Evolutionary conservation across 2,329 filamentous ascomycete genomes (phyloP).

Genomic region (Fusarium sp.): DNA sequence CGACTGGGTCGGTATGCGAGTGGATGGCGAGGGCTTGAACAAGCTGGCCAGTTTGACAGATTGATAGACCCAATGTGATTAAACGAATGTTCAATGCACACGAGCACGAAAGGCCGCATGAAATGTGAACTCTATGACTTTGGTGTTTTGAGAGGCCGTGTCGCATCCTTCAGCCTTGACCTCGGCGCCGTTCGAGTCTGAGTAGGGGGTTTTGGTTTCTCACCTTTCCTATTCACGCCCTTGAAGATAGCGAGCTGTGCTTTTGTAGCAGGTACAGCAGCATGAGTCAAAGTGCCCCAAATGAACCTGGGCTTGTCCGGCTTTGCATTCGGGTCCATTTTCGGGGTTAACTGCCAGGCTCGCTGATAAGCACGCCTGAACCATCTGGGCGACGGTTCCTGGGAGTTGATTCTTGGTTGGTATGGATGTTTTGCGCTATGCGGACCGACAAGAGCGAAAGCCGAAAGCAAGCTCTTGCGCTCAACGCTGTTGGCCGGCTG

Average conservation of each 20-base stretch:
- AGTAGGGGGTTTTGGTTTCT: conserved; percentile 33
- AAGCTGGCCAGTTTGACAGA: conserved; percentile 66
- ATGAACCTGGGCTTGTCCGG: conserved; percentile 52
- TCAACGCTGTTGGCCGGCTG: conserved; percentile 56
- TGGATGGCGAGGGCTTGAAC: conserved; percentile 74
- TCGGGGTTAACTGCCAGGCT: conserved; percentile 60
- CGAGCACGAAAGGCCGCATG: background rate
- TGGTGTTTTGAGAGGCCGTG: background rate
- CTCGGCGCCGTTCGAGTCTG: background rate
- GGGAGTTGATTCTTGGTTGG: conserved; percentile 49
- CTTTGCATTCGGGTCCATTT: conserved; percentile 53
- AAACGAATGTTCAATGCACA: background rate
- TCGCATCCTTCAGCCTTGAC: conserved; percentile 29
- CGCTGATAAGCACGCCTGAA: conserved; percentile 62
- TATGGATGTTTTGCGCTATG: conserved; percentile 55
- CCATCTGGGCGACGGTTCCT: conserved; percentile 54
- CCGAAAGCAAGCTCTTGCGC: conserved; percentile 49
- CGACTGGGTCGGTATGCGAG: conserved; percentile 81
- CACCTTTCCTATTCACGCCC: conserved; percentile 52
- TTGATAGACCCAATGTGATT: conserved; percentile 28
- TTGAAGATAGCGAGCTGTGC: conserved; percentile 62
- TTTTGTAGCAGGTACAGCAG: conserved; percentile 48
- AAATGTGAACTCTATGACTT: background rate
- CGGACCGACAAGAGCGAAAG: conserved; percentile 39
- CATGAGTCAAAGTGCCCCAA: conserved; percentile 59